Evolutionary conservation across 176 grass and related monocot species (phyloP), one percentile per base, ranked within the genome.

Genomic region (Oryza meyeriana): DNA sequence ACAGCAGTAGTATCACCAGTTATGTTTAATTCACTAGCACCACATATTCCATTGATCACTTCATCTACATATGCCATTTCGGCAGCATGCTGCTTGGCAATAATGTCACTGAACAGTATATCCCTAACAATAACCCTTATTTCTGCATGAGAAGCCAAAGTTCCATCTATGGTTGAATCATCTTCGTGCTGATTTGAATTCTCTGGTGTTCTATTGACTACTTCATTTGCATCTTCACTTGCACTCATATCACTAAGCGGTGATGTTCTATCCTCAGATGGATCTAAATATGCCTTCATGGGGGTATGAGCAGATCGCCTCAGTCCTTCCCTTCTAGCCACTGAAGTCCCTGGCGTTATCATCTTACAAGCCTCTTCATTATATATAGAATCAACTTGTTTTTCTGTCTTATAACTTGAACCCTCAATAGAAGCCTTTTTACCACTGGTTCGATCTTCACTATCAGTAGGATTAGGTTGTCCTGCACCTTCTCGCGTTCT

Each of bases 111-210:
- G 71, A 90, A 72, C 45, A 96, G 35, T 71, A 90, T 83, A 76
- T 93, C 85, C 76, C 85, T 93, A 71, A 96, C 88, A 81, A 87
- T 82, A 59, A 61, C 62, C 84, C 83, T 93, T 84, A 93, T 88
- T 74, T 90, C 76, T 55, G 47, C 64, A 83, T 96, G 81, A 79
- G 64, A 28, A 28, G 58, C 85, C 61, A 24, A 50, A 63, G 71
- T 90, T 84, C 33, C 70, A 76, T 32, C 12, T 18, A 69, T 12
- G 61, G 17, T 64, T 45, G 59, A 68, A 77, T 25, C 83, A 48
- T 69, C 30, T 89, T 75, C 40, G 45, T 61, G 61, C 64, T 73
- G 35, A 24, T 45, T 73, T 66, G 10, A n/a, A 18, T 74, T 42
- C 36, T 30, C 64, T 42, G 75, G 50, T 47, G 38, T 59, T 78